A percentile compares a stretch with the other conserved stretches of the same genome.
Conservation (phyloP, 495 filamentous ascomycete species). For the Tirmania nivea region DNA sequence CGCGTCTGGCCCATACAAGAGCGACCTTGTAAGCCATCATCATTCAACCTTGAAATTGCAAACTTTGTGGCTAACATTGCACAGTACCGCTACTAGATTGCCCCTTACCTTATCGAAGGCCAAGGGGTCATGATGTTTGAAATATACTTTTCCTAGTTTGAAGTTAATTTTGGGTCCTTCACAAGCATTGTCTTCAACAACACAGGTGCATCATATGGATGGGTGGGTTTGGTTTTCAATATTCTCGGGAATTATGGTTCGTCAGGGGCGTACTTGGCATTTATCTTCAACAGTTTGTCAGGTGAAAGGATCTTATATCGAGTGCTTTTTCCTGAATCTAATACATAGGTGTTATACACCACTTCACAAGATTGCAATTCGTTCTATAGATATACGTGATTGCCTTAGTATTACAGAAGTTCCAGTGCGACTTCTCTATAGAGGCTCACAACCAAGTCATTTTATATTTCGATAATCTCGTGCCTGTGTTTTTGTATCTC, state of each 20-base stretch:
- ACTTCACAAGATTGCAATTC: no score
- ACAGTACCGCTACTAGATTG: background rate
- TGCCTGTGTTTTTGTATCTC: no score
- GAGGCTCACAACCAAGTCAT: no score
- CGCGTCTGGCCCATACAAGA: constrained; percentile 79
- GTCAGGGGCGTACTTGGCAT: constrained; percentile 20
- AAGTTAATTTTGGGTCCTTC: constrained; percentile 2
- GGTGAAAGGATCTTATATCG: background rate
- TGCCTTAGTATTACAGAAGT: no score
- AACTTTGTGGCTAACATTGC: background rate
- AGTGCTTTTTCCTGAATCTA: background rate
- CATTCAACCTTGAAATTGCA: background rate
- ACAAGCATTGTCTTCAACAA: constrained; percentile 26
- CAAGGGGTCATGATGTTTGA: background rate
- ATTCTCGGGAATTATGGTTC: constrained; percentile 4
- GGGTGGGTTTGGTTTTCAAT: constrained; percentile 11
- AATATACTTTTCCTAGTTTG: background rate
- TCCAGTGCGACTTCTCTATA: no score
- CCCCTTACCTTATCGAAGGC: no score
- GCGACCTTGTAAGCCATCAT: background rate
- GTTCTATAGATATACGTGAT: no score
- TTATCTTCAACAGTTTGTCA: constrained; percentile 12
- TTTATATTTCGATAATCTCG: no score
- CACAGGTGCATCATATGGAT: constrained; percentile 12
- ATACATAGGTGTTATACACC: no score